Evolutionary conservation across 139 green algal genomes (phyloP).

Genomic region (Chlorella ohadii): DNA sequence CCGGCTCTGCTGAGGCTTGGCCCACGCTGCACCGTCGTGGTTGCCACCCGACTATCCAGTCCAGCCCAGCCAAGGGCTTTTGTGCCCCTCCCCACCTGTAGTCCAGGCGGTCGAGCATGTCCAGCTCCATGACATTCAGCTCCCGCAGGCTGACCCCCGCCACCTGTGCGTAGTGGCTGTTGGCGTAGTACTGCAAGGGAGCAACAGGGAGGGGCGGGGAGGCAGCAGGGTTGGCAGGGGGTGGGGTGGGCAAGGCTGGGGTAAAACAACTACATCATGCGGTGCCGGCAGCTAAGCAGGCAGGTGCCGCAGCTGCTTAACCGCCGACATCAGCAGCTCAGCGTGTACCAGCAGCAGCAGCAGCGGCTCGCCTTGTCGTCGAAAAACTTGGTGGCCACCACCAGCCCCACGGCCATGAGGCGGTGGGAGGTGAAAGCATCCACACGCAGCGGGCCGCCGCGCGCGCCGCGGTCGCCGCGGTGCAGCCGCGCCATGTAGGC

Average conservation of each 20-base stretch:
- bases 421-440: slow-evolving; percentile 76
- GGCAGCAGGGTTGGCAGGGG: neutral
- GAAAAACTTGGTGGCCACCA: slow-evolving; percentile 82
- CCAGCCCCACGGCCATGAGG: slow-evolving; percentile 68
- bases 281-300: too few relatives aligned
- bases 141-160: slow-evolving; percentile 76
- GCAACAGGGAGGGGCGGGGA: neutral
- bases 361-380: slow-evolving; percentile 72
- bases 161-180: slow-evolving; percentile 77
- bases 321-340: too few relatives aligned
- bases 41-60: too few relatives aligned
- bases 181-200: slow-evolving; percentile 70
- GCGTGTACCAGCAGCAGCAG: too few relatives aligned
- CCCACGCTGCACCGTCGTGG: too few relatives aligned
- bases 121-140: slow-evolving; percentile 82
- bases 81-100: neutral
- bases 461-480: neutral
- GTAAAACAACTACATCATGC: too few relatives aligned
- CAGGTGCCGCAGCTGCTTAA: too few relatives aligned
- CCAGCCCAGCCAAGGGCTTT: too few relatives aligned
- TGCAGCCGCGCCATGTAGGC: slow-evolving; percentile 75
- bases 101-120: slow-evolving; percentile 62
- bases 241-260: too few relatives aligned
- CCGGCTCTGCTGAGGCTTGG: too few relatives aligned
- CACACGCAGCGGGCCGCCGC: slow-evolving; percentile 52